Evolutionary conservation across 441 rosid genomes (phyloP).

Genomic region (Gossypium davidsonii): DNA sequence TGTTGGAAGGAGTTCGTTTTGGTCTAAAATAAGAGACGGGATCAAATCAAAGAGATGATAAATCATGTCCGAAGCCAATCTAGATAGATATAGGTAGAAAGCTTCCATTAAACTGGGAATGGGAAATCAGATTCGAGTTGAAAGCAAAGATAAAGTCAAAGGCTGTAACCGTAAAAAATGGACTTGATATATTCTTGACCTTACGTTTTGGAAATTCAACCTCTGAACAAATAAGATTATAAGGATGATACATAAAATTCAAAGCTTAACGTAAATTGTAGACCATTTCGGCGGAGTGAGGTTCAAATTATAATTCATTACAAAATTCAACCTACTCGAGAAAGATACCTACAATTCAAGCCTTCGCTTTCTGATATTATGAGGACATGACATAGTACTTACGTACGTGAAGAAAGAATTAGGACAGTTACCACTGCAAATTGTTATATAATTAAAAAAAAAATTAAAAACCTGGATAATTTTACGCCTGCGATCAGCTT

Average conservation of each 20-base stretch:
- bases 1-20: neutral
- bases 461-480: constrained; percentile 31
- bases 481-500: constrained; percentile 35
- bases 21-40: neutral
- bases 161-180: neutral
- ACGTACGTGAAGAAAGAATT: neutral
- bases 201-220: neutral
- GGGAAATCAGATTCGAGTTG: neutral
- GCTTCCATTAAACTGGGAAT: neutral
- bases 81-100: neutral
- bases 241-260: neutral
- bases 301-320: neutral
- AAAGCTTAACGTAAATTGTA: neutral
- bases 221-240: neutral
- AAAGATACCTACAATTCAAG: neutral
- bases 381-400: neutral
- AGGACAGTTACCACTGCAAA: neutral
- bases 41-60: neutral
- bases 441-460: neutral
- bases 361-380: neutral
- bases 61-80: neutral
- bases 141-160: neutral
- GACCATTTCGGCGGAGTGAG: neutral
- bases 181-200: neutral
- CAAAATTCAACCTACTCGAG: neutral